Percentiles rank a stretch among this genome's conserved stretches.
phyloP scores from a whole-genome alignment of 306 rosid genomes.

The Lathyrus aphaca region DNA sequence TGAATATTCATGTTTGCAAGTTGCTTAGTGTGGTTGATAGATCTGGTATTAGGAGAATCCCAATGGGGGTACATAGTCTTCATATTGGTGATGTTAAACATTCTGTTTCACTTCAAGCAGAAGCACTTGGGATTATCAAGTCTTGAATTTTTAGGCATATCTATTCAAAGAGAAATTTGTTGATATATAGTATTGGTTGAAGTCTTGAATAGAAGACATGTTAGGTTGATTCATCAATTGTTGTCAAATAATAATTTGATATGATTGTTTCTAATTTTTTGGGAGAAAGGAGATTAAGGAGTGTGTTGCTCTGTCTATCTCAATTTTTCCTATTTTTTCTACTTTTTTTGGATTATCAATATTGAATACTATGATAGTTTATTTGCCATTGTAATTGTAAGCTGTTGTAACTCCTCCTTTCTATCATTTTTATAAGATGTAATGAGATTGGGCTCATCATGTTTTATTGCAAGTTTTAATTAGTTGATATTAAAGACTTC shows the following conservation, averaged over 20 bases:
- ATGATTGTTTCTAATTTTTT: constrained; percentile 23
- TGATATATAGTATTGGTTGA: constrained; percentile 28
- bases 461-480: not conserved
- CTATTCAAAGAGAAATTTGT: constrained; percentile 30
- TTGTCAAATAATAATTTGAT: not conserved
- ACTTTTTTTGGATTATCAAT: not conserved
- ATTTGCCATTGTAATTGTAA: constrained; percentile 14
- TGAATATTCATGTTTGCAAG: constrained; percentile 80
- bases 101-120: constrained; percentile 63
- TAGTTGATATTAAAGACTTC: too few species aligned
- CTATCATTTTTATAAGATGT: constrained; percentile 4
- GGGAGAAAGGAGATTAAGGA: constrained; percentile 28
- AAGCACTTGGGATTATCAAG: constrained; percentile 60
- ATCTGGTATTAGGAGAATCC: constrained; percentile 76
- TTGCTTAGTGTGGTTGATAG: constrained; percentile 73
- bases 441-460: constrained; percentile 23
- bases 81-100: constrained; percentile 66
- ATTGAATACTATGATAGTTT: constrained; percentile 7
- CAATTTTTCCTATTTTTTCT: not conserved
- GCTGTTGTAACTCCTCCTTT: not conserved
- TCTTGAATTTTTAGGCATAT: constrained; percentile 41
- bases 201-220: constrained; percentile 29
- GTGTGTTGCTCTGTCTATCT: constrained; percentile 24
- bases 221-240: constrained; percentile 34
- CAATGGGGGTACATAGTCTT: constrained; percentile 65